These are phyloP conservation scores for Cyclanthera cordifolia DNA, from an alignment of 306 rosid species.

Conservation along the genomic window DNA sequence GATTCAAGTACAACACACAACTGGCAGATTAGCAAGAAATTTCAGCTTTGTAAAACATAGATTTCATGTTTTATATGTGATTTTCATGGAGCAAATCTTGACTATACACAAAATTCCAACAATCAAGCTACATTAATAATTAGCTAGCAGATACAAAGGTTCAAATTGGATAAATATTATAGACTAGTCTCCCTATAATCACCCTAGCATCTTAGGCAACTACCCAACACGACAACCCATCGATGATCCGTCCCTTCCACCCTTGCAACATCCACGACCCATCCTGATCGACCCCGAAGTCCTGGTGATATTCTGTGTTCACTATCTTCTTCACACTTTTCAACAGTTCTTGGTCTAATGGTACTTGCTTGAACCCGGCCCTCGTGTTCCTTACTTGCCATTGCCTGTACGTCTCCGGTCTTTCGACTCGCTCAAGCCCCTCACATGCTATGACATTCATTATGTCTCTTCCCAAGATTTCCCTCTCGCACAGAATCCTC, in stretches of 20 bases:
- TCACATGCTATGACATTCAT: conserved; percentile 78
- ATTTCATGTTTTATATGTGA: background rate
- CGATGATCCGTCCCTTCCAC: conserved; percentile 60
- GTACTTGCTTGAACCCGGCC: conserved; percentile 65
- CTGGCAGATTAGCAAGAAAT: too few species aligned
- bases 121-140: background rate
- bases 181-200: background rate
- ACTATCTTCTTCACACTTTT: conserved; percentile 31
- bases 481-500: conserved; percentile 46
- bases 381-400: conserved; percentile 68
- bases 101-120: conserved; percentile 1
- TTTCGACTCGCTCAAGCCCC: conserved; percentile 38
- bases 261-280: conserved; percentile 75
- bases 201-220: conserved; percentile 26
- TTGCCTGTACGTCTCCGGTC: conserved; percentile 76
- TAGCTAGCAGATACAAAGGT: background rate
- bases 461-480: conserved; percentile 45
- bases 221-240: conserved; percentile 66
- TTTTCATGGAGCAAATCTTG: background rate
- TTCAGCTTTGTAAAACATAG: too few species aligned
- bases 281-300: conserved; percentile 46
- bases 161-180: background rate
- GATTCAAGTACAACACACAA: too few species aligned
- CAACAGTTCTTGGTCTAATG: conserved; percentile 32
- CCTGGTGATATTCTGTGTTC: conserved; percentile 48